Evolutionary conservation across 75 land plant species (phyloP), one percentile per base, ranked within the genome.

Genomic region (Azolla pinnata): DNA sequence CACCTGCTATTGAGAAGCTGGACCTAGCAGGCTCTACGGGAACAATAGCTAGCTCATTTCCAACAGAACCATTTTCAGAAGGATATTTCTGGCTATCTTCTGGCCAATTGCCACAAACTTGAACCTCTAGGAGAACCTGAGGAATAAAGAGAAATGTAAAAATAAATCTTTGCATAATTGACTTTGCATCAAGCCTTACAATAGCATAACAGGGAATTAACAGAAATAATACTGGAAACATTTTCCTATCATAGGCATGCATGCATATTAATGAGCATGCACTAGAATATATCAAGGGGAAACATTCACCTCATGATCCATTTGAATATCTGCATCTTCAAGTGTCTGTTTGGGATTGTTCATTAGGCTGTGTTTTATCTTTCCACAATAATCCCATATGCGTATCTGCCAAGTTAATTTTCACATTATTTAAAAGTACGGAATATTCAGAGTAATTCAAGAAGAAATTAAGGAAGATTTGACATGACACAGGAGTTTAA

Each of bases 261-360:
- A n/a, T n/a, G n/a, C n/a, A n/a, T n/a, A n/a, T n/a, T n/a, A n/a
- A n/a, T n/a, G n/a, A n/a, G n/a, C n/a, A n/a, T n/a, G n/a, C n/a
- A n/a, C n/a, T n/a, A n/a, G n/a, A n/a, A n/a, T n/a, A n/a, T n/a
- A n/a, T n/a, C n/a, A n/a, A n/a, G n/a, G n/a, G n/a, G n/a, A n/a
- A n/a, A n/a, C n/a, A n/a, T 75, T 30, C 48, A 83, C 87, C 71
- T 87, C 87, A 44, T 87, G 91, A 74, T 83, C 83, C 81, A 73
- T 83, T 67, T 87, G 87, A 51, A 87, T 67, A 49, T 80, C 79
- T 18, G 80, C 83, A 73, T 83, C 87, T 66, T 87, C 79, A 44
- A 87, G 81, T n/a, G 84, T 87, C 64, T 78, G 85, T 19, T 72
- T 82, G 77, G 81, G 68, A 55, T 87, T 76, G 60, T 83, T 74